Evolutionary conservation across 2,329 filamentous ascomycete species (phyloP).

Genomic region (Drechslerella dactyloides): DNA sequence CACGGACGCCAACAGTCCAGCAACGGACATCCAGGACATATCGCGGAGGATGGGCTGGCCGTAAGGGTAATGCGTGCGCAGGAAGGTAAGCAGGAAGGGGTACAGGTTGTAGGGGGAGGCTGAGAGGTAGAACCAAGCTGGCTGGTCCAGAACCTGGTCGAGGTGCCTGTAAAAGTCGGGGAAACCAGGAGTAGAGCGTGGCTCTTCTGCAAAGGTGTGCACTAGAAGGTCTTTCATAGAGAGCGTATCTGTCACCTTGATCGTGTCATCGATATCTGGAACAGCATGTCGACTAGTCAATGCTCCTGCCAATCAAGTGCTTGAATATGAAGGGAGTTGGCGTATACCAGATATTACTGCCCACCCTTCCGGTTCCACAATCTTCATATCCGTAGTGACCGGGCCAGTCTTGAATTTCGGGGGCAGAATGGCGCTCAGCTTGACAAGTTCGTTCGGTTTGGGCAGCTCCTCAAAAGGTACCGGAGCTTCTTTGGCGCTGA

Average conservation of each 20-base stretch:
- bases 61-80: conserved; percentile 71
- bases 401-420: conserved; percentile 8
- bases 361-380: conserved; percentile 43
- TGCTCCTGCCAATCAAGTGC: not conserved
- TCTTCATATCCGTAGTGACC: conserved; percentile 31
- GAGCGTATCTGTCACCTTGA: conserved; percentile 85
- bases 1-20: conserved; percentile 77
- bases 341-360: conserved; percentile 33
- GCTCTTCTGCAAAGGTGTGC: conserved; percentile 80
- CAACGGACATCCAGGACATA: conserved; percentile 81
- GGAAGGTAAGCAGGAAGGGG: conserved; percentile 79
- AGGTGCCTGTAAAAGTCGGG: conserved; percentile 80
- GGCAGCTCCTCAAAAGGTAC: conserved; percentile 14
- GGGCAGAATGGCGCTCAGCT: conserved; percentile 34
- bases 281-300: not conserved
- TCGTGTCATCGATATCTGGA: conserved; percentile 88
- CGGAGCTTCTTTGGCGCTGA: conserved; percentile 34
- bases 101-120: conserved; percentile 95
- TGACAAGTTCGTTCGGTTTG: conserved; percentile 22
- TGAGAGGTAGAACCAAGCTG: conserved; percentile 90
- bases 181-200: conserved; percentile 77
- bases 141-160: conserved; percentile 63
- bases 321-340: not conserved
- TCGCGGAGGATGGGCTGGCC: conserved; percentile 86
- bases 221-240: conserved; percentile 79